Conservation (phyloP, 257 asterid species). For the Linderniella brevidens region DNA sequence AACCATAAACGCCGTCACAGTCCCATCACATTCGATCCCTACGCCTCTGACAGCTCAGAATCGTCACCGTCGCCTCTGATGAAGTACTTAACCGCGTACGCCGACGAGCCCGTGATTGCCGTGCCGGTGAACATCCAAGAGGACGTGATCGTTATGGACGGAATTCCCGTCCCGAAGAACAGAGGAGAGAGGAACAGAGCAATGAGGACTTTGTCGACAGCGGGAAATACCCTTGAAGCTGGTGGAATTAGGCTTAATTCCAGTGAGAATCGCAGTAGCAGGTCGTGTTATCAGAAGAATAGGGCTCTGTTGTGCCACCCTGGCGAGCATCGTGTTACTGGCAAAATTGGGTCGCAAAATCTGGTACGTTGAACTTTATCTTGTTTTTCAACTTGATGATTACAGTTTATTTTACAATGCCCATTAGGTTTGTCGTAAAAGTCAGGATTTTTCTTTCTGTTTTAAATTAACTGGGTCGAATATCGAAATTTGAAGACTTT, state of each 20-base stretch:
- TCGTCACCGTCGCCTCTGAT: slow-evolving; percentile 24
- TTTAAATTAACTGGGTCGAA: no score
- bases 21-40: slow-evolving; percentile 30
- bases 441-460: no score
- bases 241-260: slow-evolving; percentile 4
- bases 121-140: slow-evolving; percentile 54
- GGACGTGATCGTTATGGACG: slow-evolving; percentile 73
- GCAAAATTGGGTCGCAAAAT: no score
- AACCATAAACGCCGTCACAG: slow-evolving; percentile 17
- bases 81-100: slow-evolving; percentile 17
- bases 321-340: no score
- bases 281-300: no score
- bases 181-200: slow-evolving; percentile 15
- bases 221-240: slow-evolving; percentile 17
- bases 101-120: slow-evolving; percentile 16
- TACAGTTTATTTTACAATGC: no score
- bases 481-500: no score
- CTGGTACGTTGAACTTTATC: no score
- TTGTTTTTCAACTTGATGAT: not conserved
- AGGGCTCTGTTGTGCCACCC: no score
- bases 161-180: slow-evolving; percentile 34
- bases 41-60: slow-evolving; percentile 33
- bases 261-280: no score
- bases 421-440: no score
- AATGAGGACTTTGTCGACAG: slow-evolving; percentile 14